Percentiles rank a stretch among this genome's conserved stretches.
These are phyloP conservation scores for Gnomoniopsis sp. DNA, from an alignment of 2,329 filamentous ascomycete genomes.

Conservation along the genomic window DNA sequence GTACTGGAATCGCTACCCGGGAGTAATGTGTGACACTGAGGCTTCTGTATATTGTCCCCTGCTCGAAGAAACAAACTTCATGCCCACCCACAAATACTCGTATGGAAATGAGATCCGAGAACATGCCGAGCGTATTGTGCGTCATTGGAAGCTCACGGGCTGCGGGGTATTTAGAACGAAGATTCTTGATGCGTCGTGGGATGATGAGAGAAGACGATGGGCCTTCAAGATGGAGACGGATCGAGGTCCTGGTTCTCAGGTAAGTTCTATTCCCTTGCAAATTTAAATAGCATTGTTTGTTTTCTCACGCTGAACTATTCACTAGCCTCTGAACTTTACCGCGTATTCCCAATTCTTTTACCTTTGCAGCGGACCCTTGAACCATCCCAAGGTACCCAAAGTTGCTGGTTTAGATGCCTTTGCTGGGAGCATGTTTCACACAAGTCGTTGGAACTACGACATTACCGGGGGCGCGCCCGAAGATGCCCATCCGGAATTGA, in stretches of 20 bases:
- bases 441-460: slow-evolving; percentile 43
- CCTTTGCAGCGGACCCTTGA: slow-evolving; percentile 36
- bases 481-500: too few relatives aligned
- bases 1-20: slow-evolving; percentile 41
- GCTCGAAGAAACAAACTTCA: slow-evolving; percentile 57
- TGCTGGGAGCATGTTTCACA: slow-evolving; percentile 41
- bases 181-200: slow-evolving; percentile 36
- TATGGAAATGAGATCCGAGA: slow-evolving; percentile 37
- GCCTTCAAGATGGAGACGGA: slow-evolving; percentile 16
- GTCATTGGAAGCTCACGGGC: slow-evolving; percentile 40
- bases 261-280: too few relatives aligned
- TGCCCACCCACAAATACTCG: slow-evolving; percentile 46
- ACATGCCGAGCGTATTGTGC: slow-evolving; percentile 42
- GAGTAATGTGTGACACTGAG: slow-evolving; percentile 56
- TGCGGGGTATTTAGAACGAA: slow-evolving; percentile 44
- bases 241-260: slow-evolving; percentile 14
- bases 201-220: slow-evolving; percentile 30
- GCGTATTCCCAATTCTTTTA: slow-evolving; percentile 38
- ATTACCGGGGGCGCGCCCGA: slow-evolving; percentile 40
- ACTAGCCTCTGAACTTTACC: slow-evolving; percentile 24
- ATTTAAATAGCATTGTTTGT: too few relatives aligned
- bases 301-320: too few relatives aligned
- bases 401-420: slow-evolving; percentile 40
- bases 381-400: slow-evolving; percentile 39
- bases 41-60: slow-evolving; percentile 58